phyloP scores from a whole-genome alignment of 768 basidiomycete genomes.

The Lentinula aciculospora region DNA sequence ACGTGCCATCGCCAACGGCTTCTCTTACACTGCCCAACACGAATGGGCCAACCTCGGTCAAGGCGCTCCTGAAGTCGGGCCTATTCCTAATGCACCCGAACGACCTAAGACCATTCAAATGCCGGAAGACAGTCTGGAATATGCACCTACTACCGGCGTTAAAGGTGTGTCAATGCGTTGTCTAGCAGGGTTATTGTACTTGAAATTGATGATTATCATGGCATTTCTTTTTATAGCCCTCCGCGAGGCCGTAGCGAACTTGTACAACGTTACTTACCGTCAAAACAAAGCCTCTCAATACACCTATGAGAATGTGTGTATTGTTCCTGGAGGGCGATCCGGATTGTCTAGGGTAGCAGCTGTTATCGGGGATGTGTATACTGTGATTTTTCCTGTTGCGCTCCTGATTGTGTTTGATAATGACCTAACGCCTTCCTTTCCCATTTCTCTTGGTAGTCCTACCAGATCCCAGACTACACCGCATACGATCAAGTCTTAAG shows the following conservation, averaged over 20 bases:
- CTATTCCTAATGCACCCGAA: slow-evolving; percentile 66
- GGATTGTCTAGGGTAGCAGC: slow-evolving; percentile 89
- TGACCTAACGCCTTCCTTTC: neutral
- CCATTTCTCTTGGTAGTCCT: slow-evolving; percentile 43
- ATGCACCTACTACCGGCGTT: slow-evolving; percentile 90
- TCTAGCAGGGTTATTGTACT: neutral
- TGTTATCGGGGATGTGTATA: slow-evolving; percentile 87
- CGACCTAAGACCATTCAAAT: slow-evolving; percentile 63
- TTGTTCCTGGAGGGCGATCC: slow-evolving; percentile 90
- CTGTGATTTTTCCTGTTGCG: slow-evolving; percentile 35
- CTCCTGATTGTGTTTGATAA: neutral
- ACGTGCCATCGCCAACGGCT: slow-evolving; percentile 91
- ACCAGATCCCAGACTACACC: slow-evolving; percentile 91
- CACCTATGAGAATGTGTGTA: slow-evolving; percentile 89
- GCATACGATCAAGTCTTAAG: slow-evolving; percentile 81
- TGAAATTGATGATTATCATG: slow-evolving; percentile 1
- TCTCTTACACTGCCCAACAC: slow-evolving; percentile 69
- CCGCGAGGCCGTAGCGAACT: slow-evolving; percentile 81
- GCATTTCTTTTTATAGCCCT: slow-evolving; percentile 40
- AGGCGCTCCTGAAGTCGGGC: slow-evolving; percentile 82
- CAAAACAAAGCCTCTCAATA: slow-evolving; percentile 79
- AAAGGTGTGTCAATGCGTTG: slow-evolving; percentile 44
- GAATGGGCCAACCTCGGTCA: slow-evolving; percentile 92
- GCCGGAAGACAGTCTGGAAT: slow-evolving; percentile 73
- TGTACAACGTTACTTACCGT: slow-evolving; percentile 88